A percentile compares a stretch with the other conserved stretches of the same genome.
These are phyloP conservation scores for Porpolomopsis calyptriformis DNA, from an alignment of 768 basidiomycete species.

Conservation along the genomic window DNA sequence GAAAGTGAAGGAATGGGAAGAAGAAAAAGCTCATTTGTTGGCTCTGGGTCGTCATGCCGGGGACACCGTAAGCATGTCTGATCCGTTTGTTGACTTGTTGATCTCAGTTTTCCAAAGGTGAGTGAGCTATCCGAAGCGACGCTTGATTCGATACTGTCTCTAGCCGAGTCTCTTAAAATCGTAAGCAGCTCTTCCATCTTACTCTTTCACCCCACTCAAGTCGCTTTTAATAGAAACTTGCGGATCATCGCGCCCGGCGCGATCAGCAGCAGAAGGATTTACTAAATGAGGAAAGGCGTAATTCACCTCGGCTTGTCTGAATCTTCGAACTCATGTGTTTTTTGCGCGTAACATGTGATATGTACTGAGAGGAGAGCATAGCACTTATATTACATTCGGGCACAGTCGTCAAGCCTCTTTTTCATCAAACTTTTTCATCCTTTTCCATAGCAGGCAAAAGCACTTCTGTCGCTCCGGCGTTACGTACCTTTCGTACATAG, in stretches of 20 bases:
- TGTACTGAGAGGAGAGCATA: too few relatives aligned
- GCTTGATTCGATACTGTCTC: conserved; percentile 6
- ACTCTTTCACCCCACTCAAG: conserved; percentile 14
- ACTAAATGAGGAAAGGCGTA: conserved; percentile 20
- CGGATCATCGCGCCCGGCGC: conserved; percentile 41
- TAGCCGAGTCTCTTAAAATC: conserved; percentile 6
- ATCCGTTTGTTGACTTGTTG: neutral
- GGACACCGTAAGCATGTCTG: conserved; percentile 31
- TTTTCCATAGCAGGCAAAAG: neutral
- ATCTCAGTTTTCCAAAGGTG: conserved; percentile 28
- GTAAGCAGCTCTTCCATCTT: conserved; percentile 13
- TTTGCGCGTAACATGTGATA: neutral
- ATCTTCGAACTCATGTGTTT: neutral
- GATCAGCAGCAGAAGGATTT: conserved; percentile 25
- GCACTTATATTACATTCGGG: neutral
- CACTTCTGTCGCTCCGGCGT: conserved; percentile 2
- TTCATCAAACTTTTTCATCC: neutral
- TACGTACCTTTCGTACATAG: conserved; percentile 36
- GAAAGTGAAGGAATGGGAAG: conserved; percentile 30
- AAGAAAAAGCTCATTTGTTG: conserved; percentile 36
- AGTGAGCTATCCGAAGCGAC: conserved; percentile 10
- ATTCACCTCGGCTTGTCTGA: neutral
- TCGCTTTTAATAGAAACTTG: conserved; percentile 31
- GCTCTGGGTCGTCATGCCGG: conserved; percentile 39
- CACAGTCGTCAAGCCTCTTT: neutral